Evolutionary conservation across 768 basidiomycete genomes (phyloP).

Genomic region (Podaxis sp.): DNA sequence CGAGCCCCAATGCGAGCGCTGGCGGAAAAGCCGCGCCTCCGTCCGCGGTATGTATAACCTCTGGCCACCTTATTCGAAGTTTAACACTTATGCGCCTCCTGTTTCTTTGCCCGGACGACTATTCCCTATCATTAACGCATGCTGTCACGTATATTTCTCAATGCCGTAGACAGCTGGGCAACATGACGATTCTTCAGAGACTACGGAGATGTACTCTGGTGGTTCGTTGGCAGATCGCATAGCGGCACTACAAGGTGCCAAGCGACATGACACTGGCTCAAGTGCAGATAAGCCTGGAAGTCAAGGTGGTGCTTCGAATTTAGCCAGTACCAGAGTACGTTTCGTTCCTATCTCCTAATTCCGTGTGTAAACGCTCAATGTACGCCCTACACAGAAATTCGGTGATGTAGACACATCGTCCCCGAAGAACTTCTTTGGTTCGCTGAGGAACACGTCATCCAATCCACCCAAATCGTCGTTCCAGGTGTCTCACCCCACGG

Average conservation of each 20-base stretch:
- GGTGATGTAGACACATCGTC: slow-evolving; percentile 58
- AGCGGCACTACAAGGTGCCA: slow-evolving; percentile 11
- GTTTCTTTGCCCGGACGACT: background rate
- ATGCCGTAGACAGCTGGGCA: slow-evolving; percentile 3
- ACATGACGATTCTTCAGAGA: background rate
- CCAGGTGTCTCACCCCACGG: background rate
- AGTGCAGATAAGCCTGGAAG: slow-evolving; percentile 14
- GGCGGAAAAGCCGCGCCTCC: background rate
- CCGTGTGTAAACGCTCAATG: background rate
- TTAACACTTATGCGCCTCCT: background rate
- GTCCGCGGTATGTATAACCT: background rate
- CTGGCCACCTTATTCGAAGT: background rate
- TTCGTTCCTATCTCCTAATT: background rate
- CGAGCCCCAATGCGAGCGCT: background rate
- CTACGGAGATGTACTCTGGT: background rate
- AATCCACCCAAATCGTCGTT: slow-evolving; percentile 4
- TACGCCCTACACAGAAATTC: slow-evolving; percentile 40
- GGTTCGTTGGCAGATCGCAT: slow-evolving; percentile 14
- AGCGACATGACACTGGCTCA: slow-evolving; percentile 7
- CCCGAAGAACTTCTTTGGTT: slow-evolving; percentile 39
- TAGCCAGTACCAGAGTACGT: slow-evolving; percentile 3
- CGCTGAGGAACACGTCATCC: slow-evolving; percentile 29
- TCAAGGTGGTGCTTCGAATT: slow-evolving; percentile 6
- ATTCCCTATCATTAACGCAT: background rate
- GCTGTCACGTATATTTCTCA: background rate